Evolutionary conservation across 768 basidiomycete genomes (phyloP).

Genomic region (Tricholomella constricta): DNA sequence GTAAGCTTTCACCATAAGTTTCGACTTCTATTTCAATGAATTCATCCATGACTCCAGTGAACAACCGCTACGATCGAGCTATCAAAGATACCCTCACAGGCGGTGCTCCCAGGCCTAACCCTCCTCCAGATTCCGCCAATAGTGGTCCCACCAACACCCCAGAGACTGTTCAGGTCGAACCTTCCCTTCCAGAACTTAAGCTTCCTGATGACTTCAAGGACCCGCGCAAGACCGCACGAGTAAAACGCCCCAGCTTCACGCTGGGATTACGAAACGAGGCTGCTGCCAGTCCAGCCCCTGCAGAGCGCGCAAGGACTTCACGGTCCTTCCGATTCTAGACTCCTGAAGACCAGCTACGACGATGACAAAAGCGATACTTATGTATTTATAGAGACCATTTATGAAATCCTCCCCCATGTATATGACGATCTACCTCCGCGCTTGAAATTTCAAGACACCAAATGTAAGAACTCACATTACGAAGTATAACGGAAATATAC

Average conservation of each 20-base stretch:
- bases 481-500: background rate
- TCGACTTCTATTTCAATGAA: background rate
- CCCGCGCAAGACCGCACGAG: slow-evolving; percentile 35
- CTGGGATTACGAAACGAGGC: slow-evolving; percentile 14
- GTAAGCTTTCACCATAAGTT: slow-evolving; percentile 35
- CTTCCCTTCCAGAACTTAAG: slow-evolving; percentile 14
- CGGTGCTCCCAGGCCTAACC: slow-evolving; percentile 14
- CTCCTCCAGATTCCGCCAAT: background rate
- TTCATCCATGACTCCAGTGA: slow-evolving; percentile 29
- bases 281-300: slow-evolving; percentile 6
- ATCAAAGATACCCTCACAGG: slow-evolving; percentile 48
- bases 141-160: slow-evolving; percentile 1
- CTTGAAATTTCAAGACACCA: background rate
- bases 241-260: slow-evolving; percentile 30
- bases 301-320: slow-evolving; percentile 19
- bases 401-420: background rate
- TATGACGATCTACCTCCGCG: background rate
- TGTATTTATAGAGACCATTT: background rate
- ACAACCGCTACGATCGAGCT: slow-evolving; percentile 49
- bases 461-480: no score
- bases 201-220: slow-evolving; percentile 26
- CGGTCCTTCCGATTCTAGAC: slow-evolving; percentile 31
- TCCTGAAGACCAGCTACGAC: background rate
- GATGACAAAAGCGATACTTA: background rate
- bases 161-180: background rate